Base-by-base conservation (phyloP, 495 filamentous ascomycete genomes). In the Saxophila tyrrhenica region DNA sequence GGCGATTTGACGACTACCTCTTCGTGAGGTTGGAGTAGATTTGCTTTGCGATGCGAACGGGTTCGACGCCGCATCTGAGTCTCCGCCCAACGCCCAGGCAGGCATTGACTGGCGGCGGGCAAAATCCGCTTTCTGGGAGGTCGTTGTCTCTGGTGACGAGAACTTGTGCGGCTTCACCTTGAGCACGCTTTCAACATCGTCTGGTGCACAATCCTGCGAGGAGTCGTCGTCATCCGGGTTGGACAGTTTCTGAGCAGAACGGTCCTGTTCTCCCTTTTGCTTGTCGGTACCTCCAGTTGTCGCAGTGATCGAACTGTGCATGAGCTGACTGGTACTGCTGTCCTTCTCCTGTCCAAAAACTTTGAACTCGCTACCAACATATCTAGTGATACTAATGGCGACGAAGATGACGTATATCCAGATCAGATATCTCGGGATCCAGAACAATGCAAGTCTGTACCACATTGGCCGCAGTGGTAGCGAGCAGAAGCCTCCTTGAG, bases 341-440 rank as follows among this genome's bases (percentile, higher is more conserved):
- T 56, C 48, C 24, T 48, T 44, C 57, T 56, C 48, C 5, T 42
- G 29, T 20, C 52, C 57, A 57, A 65, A 56, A 39, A 62, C 48
- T 47, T 55, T 56, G 45, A 78, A 75, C 50, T 72, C 69, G 44
- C 67, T 67, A 16, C 73, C 70, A 13, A 85, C 77, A 57, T 86
- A 83, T n/a, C 80, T 62, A 62, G 88, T 87, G 25, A 89, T 81
- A 1, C 76, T 73, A 22, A 75, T 67, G 55, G 86, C 86, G 10
- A 87, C 78, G 47, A 70, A 61, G 11, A 85, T 59, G 52, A 87
- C 80, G 41, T 73, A 70, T 32, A 72, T 65, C 58, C 82, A 77
- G 25, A 89, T 80, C 22, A 85, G 50, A 55, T 89, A 89, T 25
- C 85, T 75, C 25, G 85, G 85, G 16, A 81, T 72, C 85, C 85